Base-by-base conservation (phyloP, 768 basidiomycete genomes). In the Leucocoprinus sp. region DNA sequence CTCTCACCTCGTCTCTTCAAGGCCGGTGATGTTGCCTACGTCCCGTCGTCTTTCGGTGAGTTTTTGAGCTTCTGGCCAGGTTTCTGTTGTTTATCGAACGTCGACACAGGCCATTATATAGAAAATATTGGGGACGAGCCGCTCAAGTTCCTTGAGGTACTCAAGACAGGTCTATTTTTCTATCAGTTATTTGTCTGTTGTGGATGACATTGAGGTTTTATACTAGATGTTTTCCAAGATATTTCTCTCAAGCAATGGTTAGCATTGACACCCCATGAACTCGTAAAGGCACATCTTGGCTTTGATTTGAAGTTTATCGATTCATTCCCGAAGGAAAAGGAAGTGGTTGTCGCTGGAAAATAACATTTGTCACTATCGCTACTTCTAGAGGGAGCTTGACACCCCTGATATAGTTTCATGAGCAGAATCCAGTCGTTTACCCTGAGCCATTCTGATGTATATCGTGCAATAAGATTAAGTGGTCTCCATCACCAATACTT, bases 61-160 rank as follows among this genome's bases (percentile, higher is more conserved):
- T 46, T 18, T 21, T 22, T 9, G n/a, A n/a, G n/a, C n/a, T n/a
- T n/a, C n/a, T n/a, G n/a, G n/a, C n/a, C n/a, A n/a, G n/a, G n/a
- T n/a, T n/a, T n/a, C n/a, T n/a, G n/a, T n/a, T n/a, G n/a, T n/a
- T n/a, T n/a, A n/a, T n/a, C n/a, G 31, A 31, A 11, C 9, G 4
- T 24, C 6, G 36, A 27, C 27, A 43, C 52, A 74, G 79, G 79
- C 1, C 82, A 84, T 55, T 82, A 83, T 55, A 66, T 84, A 21
- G 80, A 83, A 57, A 82, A 83, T 57, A 77, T 70, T 3, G 80
- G 80, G 12, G 74, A 79, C 51, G 67, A 70, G 2, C 74, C 80
- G 2, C 57, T 83, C 29, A 65, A 60, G 49, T 77, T 74, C 55
- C 64, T 84, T 5, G 80, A 84, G 56, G 72, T 84, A n/a, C 76